A percentile compares a stretch with the other conserved stretches of the same genome.
Evolutionary conservation across 163 green algal species (phyloP).

Genomic region (Chloromonas sp.): DNA sequence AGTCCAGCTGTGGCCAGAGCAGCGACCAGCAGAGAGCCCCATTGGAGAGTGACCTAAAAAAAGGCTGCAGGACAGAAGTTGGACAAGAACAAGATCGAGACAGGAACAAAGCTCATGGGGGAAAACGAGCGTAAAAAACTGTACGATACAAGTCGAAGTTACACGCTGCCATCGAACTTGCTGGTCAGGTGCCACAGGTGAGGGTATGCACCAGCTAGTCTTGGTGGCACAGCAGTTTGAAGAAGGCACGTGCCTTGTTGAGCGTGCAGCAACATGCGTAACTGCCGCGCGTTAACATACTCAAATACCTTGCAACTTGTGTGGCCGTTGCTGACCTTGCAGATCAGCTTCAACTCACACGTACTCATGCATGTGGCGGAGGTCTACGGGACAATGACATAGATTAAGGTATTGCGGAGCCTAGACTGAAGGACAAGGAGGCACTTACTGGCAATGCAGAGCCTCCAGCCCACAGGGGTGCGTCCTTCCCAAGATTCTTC

Average conservation of each 20-base stretch:
- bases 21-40: not conserved
- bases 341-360: too few species aligned
- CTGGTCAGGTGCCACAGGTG: too few species aligned
- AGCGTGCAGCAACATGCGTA: too few species aligned
- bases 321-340: too few species aligned
- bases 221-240: too few species aligned
- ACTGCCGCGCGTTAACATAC: too few species aligned
- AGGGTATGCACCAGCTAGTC: too few species aligned
- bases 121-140: not conserved
- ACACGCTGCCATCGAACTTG: too few species aligned
- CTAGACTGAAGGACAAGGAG: not conserved
- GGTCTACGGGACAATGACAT: not conserved
- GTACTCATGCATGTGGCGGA: not conserved
- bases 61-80: not conserved
- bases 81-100: not conserved
- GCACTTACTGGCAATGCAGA: not conserved
- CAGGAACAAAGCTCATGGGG: not conserved
- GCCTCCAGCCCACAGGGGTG: not conserved
- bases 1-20: not conserved
- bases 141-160: not conserved
- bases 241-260: too few species aligned
- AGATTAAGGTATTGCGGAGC: not conserved
- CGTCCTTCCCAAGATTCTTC: not conserved
- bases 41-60: not conserved
- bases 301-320: too few species aligned